phyloP scores from a whole-genome alignment of 2,329 filamentous ascomycete genomes.

The Volutella citrinella region DNA sequence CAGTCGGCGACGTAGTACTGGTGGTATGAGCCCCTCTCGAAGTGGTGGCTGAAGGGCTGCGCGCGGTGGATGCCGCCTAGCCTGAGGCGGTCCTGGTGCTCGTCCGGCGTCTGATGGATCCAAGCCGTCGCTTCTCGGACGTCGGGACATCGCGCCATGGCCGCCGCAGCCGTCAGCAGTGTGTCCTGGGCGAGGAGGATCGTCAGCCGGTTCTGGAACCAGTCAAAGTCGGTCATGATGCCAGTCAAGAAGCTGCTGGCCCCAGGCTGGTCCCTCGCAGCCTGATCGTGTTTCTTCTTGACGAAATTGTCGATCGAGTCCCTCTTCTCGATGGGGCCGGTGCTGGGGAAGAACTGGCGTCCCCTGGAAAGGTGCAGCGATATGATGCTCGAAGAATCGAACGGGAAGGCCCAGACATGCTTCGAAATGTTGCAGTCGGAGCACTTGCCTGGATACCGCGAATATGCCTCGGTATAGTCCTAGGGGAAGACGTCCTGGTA shows the following conservation, averaged over 20 bases:
- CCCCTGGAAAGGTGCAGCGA: constrained; percentile 34
- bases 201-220: constrained; percentile 32
- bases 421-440: constrained; percentile 39
- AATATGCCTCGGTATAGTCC: constrained; percentile 44
- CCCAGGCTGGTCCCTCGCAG: no score
- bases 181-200: constrained; percentile 29
- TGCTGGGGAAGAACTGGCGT: constrained; percentile 31
- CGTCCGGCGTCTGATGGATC: constrained; percentile 24
- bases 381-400: constrained; percentile 40
- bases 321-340: no score
- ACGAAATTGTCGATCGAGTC: no score
- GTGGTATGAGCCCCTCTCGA: constrained; percentile 27
- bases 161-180: constrained; percentile 28
- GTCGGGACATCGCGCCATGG: constrained; percentile 28
- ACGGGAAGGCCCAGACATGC: constrained; percentile 41
- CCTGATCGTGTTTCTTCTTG: no score
- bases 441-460: constrained; percentile 32
- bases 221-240: constrained; percentile 20
- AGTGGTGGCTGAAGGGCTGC: constrained; percentile 37
- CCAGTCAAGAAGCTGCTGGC: constrained; percentile 2
- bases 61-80: constrained; percentile 40
- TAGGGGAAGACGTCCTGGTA: constrained; percentile 42
- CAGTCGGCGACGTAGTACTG: constrained; percentile 27
- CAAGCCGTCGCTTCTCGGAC: constrained; percentile 30
- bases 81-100: constrained; percentile 29